phyloP scores from a whole-genome alignment of 495 filamentous ascomycete species.

The Aspergillus bridgeri region DNA sequence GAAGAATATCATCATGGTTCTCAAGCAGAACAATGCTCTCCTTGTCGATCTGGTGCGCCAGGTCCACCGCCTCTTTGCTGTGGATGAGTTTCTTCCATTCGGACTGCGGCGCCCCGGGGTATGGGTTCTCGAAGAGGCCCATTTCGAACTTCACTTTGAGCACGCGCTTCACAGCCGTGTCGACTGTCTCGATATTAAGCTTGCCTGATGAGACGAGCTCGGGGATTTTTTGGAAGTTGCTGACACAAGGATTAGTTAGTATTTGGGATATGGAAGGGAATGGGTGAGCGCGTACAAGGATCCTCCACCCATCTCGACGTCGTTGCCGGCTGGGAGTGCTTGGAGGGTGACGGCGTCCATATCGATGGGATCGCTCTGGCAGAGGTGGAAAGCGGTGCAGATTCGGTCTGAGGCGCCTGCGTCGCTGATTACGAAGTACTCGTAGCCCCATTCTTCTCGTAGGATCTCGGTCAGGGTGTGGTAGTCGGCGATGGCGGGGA shows the following conservation, averaged over 20 bases:
- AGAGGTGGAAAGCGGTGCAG: slow-evolving; percentile 61
- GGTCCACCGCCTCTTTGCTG: slow-evolving; percentile 48
- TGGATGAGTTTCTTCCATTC: slow-evolving; percentile 56
- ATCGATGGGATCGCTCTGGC: slow-evolving; percentile 54
- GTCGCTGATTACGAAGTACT: slow-evolving; percentile 58
- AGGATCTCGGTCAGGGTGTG: slow-evolving; percentile 64
- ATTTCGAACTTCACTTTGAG: slow-evolving; percentile 62
- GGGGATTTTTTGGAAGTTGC: slow-evolving; percentile 63
- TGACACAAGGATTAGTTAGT: slow-evolving; percentile 4
- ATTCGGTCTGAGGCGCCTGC: slow-evolving; percentile 65
- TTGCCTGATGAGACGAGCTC: slow-evolving; percentile 57
- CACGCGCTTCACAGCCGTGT: slow-evolving; percentile 61
- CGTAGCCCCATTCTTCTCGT: slow-evolving; percentile 65
- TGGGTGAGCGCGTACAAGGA: slow-evolving; percentile 42
- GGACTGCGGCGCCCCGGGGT: slow-evolving; percentile 48
- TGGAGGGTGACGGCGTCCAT: slow-evolving; percentile 52
- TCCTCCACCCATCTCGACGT: slow-evolving; percentile 75
- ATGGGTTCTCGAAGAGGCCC: slow-evolving; percentile 67
- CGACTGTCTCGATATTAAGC: slow-evolving; percentile 50
- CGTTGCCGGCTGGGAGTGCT: slow-evolving; percentile 62
- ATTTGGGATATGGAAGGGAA: neutral
- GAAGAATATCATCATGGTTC: slow-evolving; percentile 59
- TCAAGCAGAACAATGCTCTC: slow-evolving; percentile 70
- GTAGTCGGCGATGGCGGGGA: slow-evolving; percentile 58
- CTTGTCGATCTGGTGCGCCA: slow-evolving; percentile 58